Evolutionary conservation across 2,329 filamentous ascomycete species (phyloP).

Genomic region (Microascus cirrosus): DNA sequence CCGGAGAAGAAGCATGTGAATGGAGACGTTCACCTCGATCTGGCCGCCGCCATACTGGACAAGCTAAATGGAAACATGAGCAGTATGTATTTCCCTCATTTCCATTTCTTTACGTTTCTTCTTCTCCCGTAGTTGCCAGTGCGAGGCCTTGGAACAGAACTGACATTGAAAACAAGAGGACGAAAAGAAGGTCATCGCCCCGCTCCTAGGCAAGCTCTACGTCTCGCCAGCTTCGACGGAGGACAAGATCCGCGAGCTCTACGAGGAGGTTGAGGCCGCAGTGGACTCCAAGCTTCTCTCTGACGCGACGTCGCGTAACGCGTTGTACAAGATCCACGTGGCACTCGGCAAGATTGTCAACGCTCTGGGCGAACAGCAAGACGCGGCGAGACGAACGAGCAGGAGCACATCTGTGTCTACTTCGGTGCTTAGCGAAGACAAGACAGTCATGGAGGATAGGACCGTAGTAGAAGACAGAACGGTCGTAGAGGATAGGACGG

Average conservation of each 20-base stretch:
- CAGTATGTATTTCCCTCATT: constrained; percentile 38
- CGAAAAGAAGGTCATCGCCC: constrained; percentile 72
- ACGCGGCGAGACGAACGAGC: constrained; percentile 24
- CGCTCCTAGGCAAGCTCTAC: constrained; percentile 72
- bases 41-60: constrained; percentile 69
- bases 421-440: constrained; percentile 7
- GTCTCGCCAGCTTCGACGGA: constrained; percentile 57
- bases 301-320: constrained; percentile 51
- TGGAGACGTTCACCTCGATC: constrained; percentile 68
- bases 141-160: neutral
- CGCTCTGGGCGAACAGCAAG: constrained; percentile 33
- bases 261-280: constrained; percentile 46
- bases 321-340: constrained; percentile 58
- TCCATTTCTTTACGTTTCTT: neutral
- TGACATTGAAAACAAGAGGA: constrained; percentile 43
- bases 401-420: constrained; percentile 26
- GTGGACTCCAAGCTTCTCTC: constrained; percentile 50
- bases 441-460: constrained; percentile 21
- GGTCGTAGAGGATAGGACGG: constrained; percentile 17
- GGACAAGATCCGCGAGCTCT: constrained; percentile 44
- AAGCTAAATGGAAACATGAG: constrained; percentile 54
- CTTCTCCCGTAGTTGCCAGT: too few relatives aligned
- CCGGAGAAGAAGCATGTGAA: constrained; percentile 54
- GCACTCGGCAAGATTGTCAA: constrained; percentile 58
- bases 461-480: constrained; percentile 30